Percentiles rank a stretch among this genome's conserved stretches.
phyloP scores from a whole-genome alignment of 2,329 filamentous ascomycete genomes.

The Emmonsia crescens region DNA sequence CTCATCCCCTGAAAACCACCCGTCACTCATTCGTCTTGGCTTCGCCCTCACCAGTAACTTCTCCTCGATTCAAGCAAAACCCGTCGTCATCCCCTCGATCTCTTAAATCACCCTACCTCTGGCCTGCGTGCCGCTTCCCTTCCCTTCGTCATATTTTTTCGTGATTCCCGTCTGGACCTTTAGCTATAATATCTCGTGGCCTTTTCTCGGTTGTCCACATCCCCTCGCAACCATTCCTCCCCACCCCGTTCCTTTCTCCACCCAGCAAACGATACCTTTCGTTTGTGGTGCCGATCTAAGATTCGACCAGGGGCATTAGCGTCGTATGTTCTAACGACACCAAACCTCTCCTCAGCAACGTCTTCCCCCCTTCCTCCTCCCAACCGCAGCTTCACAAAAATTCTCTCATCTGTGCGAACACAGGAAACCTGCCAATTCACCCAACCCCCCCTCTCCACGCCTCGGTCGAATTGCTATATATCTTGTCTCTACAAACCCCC shows the following conservation, averaged over 20 bases:
- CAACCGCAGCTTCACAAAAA: neutral
- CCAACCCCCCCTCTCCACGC: neutral
- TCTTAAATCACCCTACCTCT: neutral
- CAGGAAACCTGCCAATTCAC: neutral
- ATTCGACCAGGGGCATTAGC: neutral
- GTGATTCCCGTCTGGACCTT: neutral
- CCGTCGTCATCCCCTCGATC: neutral
- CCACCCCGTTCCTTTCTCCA: neutral
- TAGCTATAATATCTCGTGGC: neutral
- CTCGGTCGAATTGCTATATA: conserved; percentile 1
- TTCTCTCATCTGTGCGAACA: neutral
- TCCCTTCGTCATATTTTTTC: neutral
- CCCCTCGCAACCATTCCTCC: neutral
- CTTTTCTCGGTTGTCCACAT: neutral
- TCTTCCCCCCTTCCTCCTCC: neutral
- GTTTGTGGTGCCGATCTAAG: neutral
- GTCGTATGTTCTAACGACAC: neutral
- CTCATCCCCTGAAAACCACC: neutral
- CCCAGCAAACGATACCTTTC: neutral
- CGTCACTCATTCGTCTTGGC: conserved; percentile 1
- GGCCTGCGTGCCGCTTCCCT: neutral
- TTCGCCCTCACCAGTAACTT: neutral
- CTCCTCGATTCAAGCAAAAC: neutral
- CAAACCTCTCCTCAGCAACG: neutral
- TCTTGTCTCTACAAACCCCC: neutral